These are phyloP conservation scores for button mushroom (Agaricus bisporus) DNA, from an alignment of 768 basidiomycete species.

Conservation along the genomic window DNA sequence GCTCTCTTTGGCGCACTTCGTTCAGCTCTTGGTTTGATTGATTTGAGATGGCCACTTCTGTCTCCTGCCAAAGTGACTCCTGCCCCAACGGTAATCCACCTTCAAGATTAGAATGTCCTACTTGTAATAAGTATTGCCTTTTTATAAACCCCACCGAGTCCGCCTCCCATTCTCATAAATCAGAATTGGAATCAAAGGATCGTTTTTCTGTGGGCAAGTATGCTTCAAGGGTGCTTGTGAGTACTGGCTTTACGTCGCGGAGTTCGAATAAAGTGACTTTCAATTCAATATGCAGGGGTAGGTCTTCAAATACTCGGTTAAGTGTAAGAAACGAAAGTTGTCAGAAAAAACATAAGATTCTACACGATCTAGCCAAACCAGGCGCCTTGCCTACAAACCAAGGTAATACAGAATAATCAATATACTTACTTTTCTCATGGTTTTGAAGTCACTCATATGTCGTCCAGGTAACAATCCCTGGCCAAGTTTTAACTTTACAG, in stretches of 20 bases:
- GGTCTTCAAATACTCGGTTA: conserved; percentile 7
- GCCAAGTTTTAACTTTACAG: conserved; percentile 72
- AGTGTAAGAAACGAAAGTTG: not conserved
- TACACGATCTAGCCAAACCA: conserved; percentile 58
- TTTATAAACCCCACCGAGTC: not conserved
- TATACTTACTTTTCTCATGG: too few relatives aligned
- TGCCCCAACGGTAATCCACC: conserved; percentile 82
- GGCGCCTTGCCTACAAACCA: conserved; percentile 9
- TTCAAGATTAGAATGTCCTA: conserved; percentile 86
- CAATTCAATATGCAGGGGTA: conserved; percentile 27
- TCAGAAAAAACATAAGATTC: conserved; percentile 77
- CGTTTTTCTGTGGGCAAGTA: conserved; percentile 90
- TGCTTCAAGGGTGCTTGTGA: conserved; percentile 95
- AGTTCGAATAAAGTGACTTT: conserved; percentile 8
- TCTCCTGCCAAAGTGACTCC: conserved; percentile 60
- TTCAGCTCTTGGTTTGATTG: not conserved
- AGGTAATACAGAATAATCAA: not conserved
- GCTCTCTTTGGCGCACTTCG: not conserved
- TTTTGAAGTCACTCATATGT: not conserved
- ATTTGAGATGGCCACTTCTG: conserved; percentile 17
- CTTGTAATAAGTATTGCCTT: conserved; percentile 71
- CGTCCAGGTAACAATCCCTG: conserved; percentile 71
- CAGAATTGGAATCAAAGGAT: conserved; percentile 77
- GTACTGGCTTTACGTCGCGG: conserved; percentile 23
- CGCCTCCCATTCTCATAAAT: not conserved